A percentile compares a stretch with the other conserved stretches of the same genome.
These are phyloP conservation scores for Cyphellophora attinorum DNA, from an alignment of 2,329 filamentous ascomycete species.

Conservation along the genomic window DNA sequence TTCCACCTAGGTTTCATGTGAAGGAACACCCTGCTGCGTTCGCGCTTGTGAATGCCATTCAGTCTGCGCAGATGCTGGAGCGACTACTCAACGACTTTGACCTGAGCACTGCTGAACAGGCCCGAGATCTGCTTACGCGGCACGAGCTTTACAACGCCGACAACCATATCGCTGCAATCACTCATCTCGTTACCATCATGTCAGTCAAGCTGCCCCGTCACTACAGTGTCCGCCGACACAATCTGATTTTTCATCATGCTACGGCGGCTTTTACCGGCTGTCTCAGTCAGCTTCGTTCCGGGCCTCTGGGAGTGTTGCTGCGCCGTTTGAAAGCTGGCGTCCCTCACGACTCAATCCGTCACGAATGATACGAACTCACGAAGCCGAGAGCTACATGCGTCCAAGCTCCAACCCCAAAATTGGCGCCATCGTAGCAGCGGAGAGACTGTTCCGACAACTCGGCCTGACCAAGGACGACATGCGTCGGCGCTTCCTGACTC, in stretches of 20 bases:
- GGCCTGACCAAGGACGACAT: slow-evolving; percentile 4
- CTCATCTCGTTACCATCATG: background rate
- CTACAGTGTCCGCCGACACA: background rate
- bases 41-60: background rate
- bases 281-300: background rate
- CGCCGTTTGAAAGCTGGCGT: background rate
- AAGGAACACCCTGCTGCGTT: background rate
- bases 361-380: background rate
- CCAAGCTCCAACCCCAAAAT: slow-evolving; percentile 1
- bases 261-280: background rate
- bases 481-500: slow-evolving; percentile 1
- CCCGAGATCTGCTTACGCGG: background rate
- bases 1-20: background rate
- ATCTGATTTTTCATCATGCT: background rate
- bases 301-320: background rate
- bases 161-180: background rate
- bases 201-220: background rate
- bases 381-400: slow-evolving; percentile 4
- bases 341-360: background rate
- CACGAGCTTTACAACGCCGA: background rate
- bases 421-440: slow-evolving; percentile 3
- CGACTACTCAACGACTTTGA: background rate
- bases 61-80: background rate
- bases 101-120: background rate
- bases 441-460: slow-evolving; percentile 3